Evolutionary conservation across 805 yeast species (phyloP).

Genomic region (Citeromyces matritensis): DNA sequence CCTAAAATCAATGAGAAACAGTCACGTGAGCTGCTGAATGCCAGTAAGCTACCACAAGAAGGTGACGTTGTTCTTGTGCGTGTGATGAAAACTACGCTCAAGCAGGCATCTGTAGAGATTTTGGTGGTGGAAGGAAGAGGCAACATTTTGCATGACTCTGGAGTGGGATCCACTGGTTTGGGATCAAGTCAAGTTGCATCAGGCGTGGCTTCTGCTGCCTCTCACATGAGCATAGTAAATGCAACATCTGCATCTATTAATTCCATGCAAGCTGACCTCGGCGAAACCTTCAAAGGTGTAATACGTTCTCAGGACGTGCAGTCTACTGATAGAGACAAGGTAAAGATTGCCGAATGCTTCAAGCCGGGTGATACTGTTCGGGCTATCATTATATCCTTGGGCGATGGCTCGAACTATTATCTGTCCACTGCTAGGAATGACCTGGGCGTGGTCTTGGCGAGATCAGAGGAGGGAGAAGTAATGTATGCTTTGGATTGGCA

Average conservation of each 20-base stretch:
- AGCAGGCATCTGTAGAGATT: conserved; percentile 72
- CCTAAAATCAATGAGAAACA: too few species aligned
- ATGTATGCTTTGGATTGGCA: conserved; percentile 95
- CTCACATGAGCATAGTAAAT: conserved; percentile 17
- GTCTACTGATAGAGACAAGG: conserved; percentile 81
- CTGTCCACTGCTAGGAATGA: conserved; percentile 82
- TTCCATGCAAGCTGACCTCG: conserved; percentile 50
- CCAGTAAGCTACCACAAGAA: conserved; percentile 60
- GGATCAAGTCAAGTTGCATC: conserved; percentile 12
- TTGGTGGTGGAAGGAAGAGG: conserved; percentile 50
- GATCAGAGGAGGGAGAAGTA: conserved; percentile 42
- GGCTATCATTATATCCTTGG: conserved; percentile 71
- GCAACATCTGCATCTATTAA: conserved; percentile 22
- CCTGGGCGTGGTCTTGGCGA: conserved; percentile 87
- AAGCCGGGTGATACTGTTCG: conserved; percentile 88
- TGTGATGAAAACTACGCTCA: conserved; percentile 48
- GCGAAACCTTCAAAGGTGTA: conserved; percentile 80
- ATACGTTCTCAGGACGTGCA: conserved; percentile 81
- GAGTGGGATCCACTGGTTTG: conserved; percentile 44
- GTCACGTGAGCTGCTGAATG: conserved; percentile 2
- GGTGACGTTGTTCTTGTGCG: conserved; percentile 71
- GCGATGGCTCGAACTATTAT: conserved; percentile 89
- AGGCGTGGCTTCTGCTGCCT: conserved; percentile 39
- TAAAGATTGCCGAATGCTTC: conserved; percentile 63
- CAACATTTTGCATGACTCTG: conserved; percentile 41